These are phyloP conservation scores for Neonectria neomacrospora DNA, from an alignment of 2,329 filamentous ascomycete species.

Conservation along the genomic window DNA sequence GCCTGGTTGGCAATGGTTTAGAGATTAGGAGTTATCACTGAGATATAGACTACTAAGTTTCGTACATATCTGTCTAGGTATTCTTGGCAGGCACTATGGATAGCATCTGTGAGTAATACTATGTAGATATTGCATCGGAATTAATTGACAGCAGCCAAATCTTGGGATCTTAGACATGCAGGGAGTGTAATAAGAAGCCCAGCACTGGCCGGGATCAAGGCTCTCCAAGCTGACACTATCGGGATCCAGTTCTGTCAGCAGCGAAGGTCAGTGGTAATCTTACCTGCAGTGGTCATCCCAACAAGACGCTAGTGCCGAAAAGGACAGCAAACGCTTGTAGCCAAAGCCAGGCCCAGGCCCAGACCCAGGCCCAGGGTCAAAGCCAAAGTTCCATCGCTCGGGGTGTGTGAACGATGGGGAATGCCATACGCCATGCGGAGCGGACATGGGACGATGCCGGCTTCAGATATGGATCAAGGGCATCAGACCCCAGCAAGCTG, in stretches of 20 bases:
- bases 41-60: not conserved
- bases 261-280: not conserved
- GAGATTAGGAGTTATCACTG: not conserved
- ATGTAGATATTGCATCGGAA: no score
- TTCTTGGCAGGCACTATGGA: not conserved
- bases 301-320: not conserved
- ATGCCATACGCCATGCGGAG: not conserved
- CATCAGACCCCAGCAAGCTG: not conserved
- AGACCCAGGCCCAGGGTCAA: not conserved
- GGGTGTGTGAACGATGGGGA: not conserved
- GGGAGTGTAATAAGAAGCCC: not conserved
- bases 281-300: not conserved
- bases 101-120: not conserved
- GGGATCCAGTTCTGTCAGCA: not conserved
- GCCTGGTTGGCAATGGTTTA: not conserved
- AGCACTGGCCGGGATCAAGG: not conserved
- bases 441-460: not conserved
- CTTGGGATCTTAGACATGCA: not conserved
- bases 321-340: not conserved
- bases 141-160: not conserved
- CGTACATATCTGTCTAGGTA: not conserved
- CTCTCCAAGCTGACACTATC: no score
- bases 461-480: not conserved
- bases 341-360: no score
- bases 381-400: not conserved